Percentiles rank a stretch among this genome's conserved stretches.
phyloP scores from a whole-genome alignment of 2,329 filamentous ascomycete genomes.

The Trichoderma koningiopsis region DNA sequence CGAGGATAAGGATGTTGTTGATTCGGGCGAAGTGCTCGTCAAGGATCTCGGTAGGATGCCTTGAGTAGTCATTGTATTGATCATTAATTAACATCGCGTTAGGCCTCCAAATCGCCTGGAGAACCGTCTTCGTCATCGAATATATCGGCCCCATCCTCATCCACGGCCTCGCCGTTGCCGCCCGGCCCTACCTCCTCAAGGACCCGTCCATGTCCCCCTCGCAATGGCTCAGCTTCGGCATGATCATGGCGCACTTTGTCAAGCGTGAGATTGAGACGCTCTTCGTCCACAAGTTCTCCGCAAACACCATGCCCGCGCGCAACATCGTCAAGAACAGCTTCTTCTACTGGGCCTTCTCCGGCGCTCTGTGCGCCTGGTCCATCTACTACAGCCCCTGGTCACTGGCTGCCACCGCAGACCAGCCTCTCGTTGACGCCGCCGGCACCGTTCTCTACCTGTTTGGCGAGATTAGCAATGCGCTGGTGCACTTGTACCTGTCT shows the following conservation, averaged over 20 bases:
- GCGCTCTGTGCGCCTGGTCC: slow-evolving; percentile 79
- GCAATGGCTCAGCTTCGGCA: slow-evolving; percentile 72
- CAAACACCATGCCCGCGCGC: slow-evolving; percentile 84
- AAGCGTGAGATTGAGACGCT: slow-evolving; percentile 96
- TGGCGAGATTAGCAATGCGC: slow-evolving; percentile 78
- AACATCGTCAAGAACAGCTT: slow-evolving; percentile 95
- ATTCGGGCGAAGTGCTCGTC: slow-evolving; percentile 68
- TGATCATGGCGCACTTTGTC: slow-evolving; percentile 81
- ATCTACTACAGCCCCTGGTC: slow-evolving; percentile 74
- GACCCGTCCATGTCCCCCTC: slow-evolving; percentile 57
- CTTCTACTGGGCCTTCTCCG: slow-evolving; percentile 90
- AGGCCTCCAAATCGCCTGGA: slow-evolving; percentile 91
- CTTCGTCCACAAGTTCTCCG: slow-evolving; percentile 93
- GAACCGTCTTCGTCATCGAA: slow-evolving; percentile 91
- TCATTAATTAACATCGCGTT: not conserved
- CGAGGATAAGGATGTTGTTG: slow-evolving; percentile 51
- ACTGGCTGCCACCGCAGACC: slow-evolving; percentile 58
- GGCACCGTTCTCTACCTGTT: slow-evolving; percentile 74
- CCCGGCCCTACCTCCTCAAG: slow-evolving; percentile 66
- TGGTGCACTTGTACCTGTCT: slow-evolving; percentile 77
- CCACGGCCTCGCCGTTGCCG: slow-evolving; percentile 71
- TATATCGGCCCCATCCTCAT: slow-evolving; percentile 91
- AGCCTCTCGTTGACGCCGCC: slow-evolving; percentile 59
- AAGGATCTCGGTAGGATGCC: slow-evolving; percentile 79
- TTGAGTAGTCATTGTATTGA: not conserved